Evolutionary conservation across 345 rosid genomes (phyloP), one percentile per base, ranked within the genome.

Genomic region (Aquilaria yunnanensis): DNA sequence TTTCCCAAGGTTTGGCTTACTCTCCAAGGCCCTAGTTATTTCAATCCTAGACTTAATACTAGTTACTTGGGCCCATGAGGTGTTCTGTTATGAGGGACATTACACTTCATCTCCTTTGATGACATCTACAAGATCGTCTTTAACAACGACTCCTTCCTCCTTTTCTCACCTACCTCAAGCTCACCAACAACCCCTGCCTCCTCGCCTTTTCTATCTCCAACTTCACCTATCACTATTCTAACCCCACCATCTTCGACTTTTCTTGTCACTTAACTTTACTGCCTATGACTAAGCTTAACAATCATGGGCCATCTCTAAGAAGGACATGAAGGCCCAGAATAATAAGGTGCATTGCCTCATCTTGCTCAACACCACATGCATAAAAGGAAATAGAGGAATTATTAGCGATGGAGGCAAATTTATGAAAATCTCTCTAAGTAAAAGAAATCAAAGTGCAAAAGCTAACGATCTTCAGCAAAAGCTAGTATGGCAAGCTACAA

Each of bases 361-460:
- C 48, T 70, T 82, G 3, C 72, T 78, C 51, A 91, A 96, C 41
- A 83, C 87, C 3, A 76, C 83, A 16, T 51, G 74, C 91, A 57
- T 78, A 79, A 48, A 85, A 75, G 76, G 96, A 87, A 71, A 87
- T 91, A 80, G 96, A 95, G 70, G 99, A 91, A 77, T 77, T 95
- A 37, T 57, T 86, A 6, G 62, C 50, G 1, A 23, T 81, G 41
- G 96, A 95, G 70, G 83, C 63, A 67, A 72, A 80, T 6, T 60
- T 86, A 63, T 78, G 77, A 47, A 94, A 88, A 32, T 60, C 68
- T 9, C 49, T 72, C 47, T 81, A 71, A 56, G 72, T 66, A 31
- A 76, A 43, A 5, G 67, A 59, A 31, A 57, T 52, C 1, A 77
- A 81, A 68, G 80, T 64, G 16, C 88, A 80, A 48, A 90, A 84